Conservation (phyloP, 2,329 filamentous ascomycete species). For the Arthrobotrys entomopaga region DNA sequence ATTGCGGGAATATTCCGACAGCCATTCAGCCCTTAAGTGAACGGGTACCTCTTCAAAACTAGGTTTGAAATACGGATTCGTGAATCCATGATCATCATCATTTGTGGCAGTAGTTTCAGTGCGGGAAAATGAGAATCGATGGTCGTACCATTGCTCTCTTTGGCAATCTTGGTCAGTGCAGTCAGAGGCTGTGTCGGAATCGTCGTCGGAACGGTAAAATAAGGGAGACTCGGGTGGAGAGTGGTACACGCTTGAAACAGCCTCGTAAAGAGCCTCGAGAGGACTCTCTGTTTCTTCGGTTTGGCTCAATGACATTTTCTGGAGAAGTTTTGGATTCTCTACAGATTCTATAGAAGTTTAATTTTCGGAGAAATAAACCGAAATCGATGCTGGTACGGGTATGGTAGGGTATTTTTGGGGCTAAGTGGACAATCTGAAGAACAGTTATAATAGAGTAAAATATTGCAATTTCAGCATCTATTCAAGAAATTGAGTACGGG, state of each 20-base stretch:
- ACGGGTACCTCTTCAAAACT: no score
- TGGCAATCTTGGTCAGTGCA: neutral
- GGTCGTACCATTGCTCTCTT: neutral
- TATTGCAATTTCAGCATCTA: no score
- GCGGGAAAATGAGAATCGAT: neutral
- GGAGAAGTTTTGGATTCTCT: neutral
- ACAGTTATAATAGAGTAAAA: no score
- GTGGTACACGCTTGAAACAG: neutral
- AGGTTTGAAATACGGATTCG: no score
- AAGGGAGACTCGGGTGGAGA: neutral
- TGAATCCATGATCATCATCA: no score
- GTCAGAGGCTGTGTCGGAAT: neutral
- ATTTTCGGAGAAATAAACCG: no score
- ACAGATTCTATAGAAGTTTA: no score
- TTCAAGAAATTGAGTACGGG: no score
- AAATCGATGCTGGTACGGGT: no score
- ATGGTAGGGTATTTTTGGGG: no score
- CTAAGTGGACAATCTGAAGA: no score
- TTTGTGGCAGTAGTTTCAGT: no score
- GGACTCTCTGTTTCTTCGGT: neutral
- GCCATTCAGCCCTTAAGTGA: conserved; percentile 15
- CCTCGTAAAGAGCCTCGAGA: neutral
- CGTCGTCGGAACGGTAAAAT: conserved; percentile 15
- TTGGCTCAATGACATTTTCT: neutral
- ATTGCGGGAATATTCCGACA: conserved; percentile 7